phyloP scores from a whole-genome alignment of 768 basidiomycete species.

The Porphyrellus cyaneotinctus region DNA sequence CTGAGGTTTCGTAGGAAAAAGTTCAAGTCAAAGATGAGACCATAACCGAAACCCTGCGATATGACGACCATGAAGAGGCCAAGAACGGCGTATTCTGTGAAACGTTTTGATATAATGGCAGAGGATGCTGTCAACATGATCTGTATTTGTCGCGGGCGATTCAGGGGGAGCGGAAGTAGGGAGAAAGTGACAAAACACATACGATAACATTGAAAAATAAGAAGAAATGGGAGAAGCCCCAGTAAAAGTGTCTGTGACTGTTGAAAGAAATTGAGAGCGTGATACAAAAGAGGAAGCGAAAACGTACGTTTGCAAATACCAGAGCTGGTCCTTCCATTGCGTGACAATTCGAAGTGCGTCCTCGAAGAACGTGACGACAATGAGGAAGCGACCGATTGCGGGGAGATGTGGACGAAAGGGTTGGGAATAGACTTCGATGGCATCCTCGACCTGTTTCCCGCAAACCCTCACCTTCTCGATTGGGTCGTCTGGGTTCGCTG shows the following conservation, averaged over 20 bases:
- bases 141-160: constrained; percentile 38
- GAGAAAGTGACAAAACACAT: constrained; percentile 32
- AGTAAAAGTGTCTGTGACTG: constrained; percentile 93
- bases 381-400: constrained; percentile 91
- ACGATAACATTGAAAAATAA: constrained; percentile 88
- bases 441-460: constrained; percentile 81
- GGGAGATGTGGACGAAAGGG: constrained; percentile 94
- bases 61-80: constrained; percentile 90
- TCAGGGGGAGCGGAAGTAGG: background rate
- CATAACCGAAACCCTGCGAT: constrained; percentile 96
- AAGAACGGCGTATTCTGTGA: constrained; percentile 85
- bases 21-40: constrained; percentile 98
- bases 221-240: constrained; percentile 94
- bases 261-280: constrained; percentile 5
- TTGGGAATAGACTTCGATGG: constrained; percentile 87
- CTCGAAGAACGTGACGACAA: constrained; percentile 97
- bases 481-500: constrained; percentile 79
- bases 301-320: constrained; percentile 93
- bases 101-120: constrained; percentile 80
- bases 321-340: constrained; percentile 96
- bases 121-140: constrained; percentile 84
- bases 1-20: constrained; percentile 99
- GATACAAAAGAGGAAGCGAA: background rate
- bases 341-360: constrained; percentile 91
- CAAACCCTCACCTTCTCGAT: constrained; percentile 70